Evolutionary conservation across 345 rosid genomes (phyloP), one percentile per base, ranked within the genome.

Genomic region (Fremontodendron californicum): DNA sequence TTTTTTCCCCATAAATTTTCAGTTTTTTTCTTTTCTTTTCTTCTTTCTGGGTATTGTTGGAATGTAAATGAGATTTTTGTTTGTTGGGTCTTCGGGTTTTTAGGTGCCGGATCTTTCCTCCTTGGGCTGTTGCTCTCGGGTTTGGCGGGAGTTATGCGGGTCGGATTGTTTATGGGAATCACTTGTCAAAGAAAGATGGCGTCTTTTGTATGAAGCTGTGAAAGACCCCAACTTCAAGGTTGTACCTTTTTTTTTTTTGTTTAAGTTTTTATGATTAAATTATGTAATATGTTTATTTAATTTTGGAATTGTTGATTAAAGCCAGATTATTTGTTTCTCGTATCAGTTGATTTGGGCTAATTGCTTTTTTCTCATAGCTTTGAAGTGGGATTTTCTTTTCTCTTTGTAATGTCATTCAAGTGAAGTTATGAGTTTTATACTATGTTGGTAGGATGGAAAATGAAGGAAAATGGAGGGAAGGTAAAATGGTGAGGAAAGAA

Each of bases 141-240:
- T 86, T 75, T 94, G 94, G 96, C 89, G 91, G 78, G 84, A 88
- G 70, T 61, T 89, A 4, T 92, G 96, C 51, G 58, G 76, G 67
- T 89, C 93, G 51, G 93, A 92, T 79, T 81, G 71, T 79, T 77
- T 90, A 52, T 94, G 98, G 97, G 92, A 89, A 70, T 77, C 90
- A 42, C 80, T 90, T 66, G 65, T 83, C 79, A 80, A 75, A 61
- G 60, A 82, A 48, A 87, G 97, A 85, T 92, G 98, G 98, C 93
- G 91, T 71, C 65, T 73, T 40, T 65, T 15, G 62, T 66, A 52
- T 71, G 73, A 13, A 62, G n/a, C 40, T 70, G 42, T 66, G 15
- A 73, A 65, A 27, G 16, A 33, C 25, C 58, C 61, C 13, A 71
- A 70, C 81, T 76, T 78, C 84, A 21, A 42, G 51, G 71, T 63